These are phyloP conservation scores for Candida maltosa DNA, from an alignment of 805 yeast genomes.

Conservation along the genomic window DNA sequence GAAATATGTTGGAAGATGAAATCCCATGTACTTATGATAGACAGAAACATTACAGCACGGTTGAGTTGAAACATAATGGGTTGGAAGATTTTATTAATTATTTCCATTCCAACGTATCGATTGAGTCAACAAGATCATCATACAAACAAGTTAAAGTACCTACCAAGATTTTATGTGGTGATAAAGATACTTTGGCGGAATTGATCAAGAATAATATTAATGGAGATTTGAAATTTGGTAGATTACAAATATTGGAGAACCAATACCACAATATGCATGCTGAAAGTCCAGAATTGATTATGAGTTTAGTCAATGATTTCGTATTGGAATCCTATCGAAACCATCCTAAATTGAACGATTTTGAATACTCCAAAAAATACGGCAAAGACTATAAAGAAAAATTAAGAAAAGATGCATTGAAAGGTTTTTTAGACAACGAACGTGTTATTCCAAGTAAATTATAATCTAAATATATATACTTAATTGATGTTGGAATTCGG, in stretches of 20 bases:
- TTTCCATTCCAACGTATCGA: constrained; percentile 3
- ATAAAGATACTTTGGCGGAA: constrained; percentile 8
- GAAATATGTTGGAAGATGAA: constrained; percentile 17
- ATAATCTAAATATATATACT: constrained; percentile 1
- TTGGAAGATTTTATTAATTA: constrained; percentile 10
- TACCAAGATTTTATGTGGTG: constrained; percentile 11
- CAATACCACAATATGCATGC: constrained; percentile 14
- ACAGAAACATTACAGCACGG: constrained; percentile 4
- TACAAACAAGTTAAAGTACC: constrained; percentile 11
- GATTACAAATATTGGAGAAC: constrained; percentile 5
- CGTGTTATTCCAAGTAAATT: constrained; percentile 5
- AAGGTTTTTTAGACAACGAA: constrained; percentile 4
- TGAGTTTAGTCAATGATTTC: constrained; percentile 6
- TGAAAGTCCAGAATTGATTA: constrained; percentile 12
- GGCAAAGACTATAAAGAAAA: constrained; percentile 9
- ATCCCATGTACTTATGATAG: constrained; percentile 7
- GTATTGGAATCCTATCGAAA: constrained; percentile 5
- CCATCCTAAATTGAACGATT: constrained; percentile 5
- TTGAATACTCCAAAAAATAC: constrained; percentile 5
- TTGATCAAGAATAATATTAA: neutral
- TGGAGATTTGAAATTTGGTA: constrained; percentile 4
- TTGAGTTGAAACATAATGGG: constrained; percentile 13
- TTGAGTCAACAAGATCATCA: constrained; percentile 2
- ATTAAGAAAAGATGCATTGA: constrained; percentile 4
- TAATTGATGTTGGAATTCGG: neutral